Conservation (phyloP, 768 basidiomycete genomes). For the Arthromyces matolae region DNA sequence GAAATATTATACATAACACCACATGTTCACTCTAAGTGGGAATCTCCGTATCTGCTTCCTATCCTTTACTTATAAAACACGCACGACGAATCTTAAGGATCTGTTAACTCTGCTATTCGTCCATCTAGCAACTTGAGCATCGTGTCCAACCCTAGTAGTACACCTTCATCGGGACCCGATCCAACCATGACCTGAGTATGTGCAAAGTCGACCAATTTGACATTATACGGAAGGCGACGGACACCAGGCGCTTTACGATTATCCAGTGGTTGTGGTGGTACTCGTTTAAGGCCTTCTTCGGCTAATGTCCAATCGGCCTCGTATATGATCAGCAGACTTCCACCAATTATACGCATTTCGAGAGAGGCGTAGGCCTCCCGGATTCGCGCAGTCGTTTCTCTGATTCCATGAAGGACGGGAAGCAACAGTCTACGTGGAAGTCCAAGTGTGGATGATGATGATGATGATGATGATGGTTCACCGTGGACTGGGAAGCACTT, state of each 20-base stretch:
- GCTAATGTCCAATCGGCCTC: constrained; percentile 44
- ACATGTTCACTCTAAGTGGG: not conserved
- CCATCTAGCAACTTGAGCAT: constrained; percentile 53
- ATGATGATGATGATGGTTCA: constrained; percentile 14
- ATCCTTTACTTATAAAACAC: not conserved
- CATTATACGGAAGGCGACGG: constrained; percentile 46
- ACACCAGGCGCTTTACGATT: constrained; percentile 33
- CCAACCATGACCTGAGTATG: constrained; percentile 72
- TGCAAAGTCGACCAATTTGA: constrained; percentile 92
- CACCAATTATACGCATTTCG: constrained; percentile 78
- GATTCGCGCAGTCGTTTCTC: constrained; percentile 48
- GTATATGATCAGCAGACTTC: constrained; percentile 78
- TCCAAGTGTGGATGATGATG: constrained; percentile 38
- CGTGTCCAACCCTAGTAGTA: constrained; percentile 70
- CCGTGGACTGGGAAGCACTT: constrained; percentile 66
- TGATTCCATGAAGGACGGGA: constrained; percentile 54
- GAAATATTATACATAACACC: too few relatives aligned
- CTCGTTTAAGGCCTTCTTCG: constrained; percentile 36
- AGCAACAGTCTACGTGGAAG: constrained; percentile 54
- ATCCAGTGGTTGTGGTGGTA: constrained; percentile 22
- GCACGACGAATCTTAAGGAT: not conserved
- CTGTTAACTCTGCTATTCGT: constrained; percentile 16
- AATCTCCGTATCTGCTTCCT: constrained; percentile 7
- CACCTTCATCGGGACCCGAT: constrained; percentile 73
- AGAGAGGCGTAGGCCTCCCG: constrained; percentile 42